phyloP scores from a whole-genome alignment of 192 early-diverging fungal genomes.

The Umbelopsis isabellina region DNA sequence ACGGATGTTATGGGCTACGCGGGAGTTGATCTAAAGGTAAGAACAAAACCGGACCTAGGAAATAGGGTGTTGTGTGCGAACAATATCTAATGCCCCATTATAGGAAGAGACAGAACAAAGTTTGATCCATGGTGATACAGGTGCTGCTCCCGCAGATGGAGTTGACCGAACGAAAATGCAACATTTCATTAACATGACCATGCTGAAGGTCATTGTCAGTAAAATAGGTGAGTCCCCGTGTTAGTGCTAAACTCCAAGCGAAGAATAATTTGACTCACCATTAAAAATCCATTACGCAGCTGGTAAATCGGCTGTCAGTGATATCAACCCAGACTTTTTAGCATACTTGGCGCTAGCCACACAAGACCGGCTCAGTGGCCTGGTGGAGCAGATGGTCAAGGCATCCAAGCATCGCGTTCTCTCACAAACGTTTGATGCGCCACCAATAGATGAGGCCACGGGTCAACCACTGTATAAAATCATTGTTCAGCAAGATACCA shows the following conservation, averaged over 20 bases:
- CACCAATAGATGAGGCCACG: slow-evolving; percentile 50
- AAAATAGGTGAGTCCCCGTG: slow-evolving; percentile 43
- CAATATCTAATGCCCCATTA: slow-evolving; percentile 29
- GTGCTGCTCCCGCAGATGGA: slow-evolving; percentile 26
- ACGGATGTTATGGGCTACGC: slow-evolving; percentile 83
- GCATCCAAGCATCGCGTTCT: slow-evolving; percentile 73
- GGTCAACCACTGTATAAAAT: slow-evolving; percentile 72
- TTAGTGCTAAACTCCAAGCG: neutral
- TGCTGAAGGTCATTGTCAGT: slow-evolving; percentile 39
- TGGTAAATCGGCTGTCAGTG: slow-evolving; percentile 20
- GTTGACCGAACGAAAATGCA: slow-evolving; percentile 48
- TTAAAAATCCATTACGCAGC: neutral
- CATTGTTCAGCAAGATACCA: slow-evolving; percentile 65
- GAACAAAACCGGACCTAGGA: slow-evolving; percentile 28
- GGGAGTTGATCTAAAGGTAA: slow-evolving; percentile 74
- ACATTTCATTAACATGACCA: slow-evolving; percentile 49
- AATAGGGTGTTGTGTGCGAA: slow-evolving; percentile 60
- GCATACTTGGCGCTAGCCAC: slow-evolving; percentile 69
- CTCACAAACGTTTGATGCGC: slow-evolving; percentile 62
- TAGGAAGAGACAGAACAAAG: slow-evolving; percentile 45
- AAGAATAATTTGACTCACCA: neutral
- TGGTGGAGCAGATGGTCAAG: slow-evolving; percentile 70
- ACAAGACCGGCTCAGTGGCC: slow-evolving; percentile 64
- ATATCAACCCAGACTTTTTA: slow-evolving; percentile 62
- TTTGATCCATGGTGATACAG: slow-evolving; percentile 36